Conservation (phyloP, 345 rosid genomes). For the Abelmoschus esculentus region DNA sequence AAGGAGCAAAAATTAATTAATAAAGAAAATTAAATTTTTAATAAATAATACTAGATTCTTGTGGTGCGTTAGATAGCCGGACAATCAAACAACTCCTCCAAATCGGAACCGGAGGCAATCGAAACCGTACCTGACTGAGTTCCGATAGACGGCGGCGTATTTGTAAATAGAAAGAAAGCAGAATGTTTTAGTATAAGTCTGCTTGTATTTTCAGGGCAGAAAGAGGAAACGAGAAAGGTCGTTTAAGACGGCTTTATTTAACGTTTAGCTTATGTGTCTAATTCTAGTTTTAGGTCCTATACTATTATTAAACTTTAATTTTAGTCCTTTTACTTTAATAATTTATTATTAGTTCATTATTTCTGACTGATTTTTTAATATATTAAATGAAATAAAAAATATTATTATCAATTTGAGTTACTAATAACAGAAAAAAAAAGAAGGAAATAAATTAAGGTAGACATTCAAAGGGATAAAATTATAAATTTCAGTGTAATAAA, state of each 20-base stretch:
- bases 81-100: not conserved
- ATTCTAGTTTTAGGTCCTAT: not conserved
- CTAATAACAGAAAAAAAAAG: not conserved
- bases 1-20: not conserved
- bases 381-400: too few relatives aligned
- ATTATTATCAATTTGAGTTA: not conserved
- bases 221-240: slow-evolving; percentile 34
- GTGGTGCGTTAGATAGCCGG: not conserved
- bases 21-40: not conserved
- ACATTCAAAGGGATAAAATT: not conserved
- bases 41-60: not conserved
- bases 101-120: slow-evolving; percentile 2
- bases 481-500: not conserved
- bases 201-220: slow-evolving; percentile 6
- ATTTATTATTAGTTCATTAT: too few relatives aligned
- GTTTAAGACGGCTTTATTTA: slow-evolving; percentile 43
- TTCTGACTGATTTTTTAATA: too few relatives aligned
- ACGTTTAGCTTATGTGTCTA: slow-evolving; percentile 37
- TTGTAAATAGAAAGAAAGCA: not conserved
- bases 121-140: slow-evolving; percentile 14
- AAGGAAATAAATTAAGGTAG: not conserved
- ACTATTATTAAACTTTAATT: not conserved
- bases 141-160: not conserved
- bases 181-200: not conserved
- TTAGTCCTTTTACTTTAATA: not conserved